A percentile compares a stretch with the other conserved stretches of the same genome.
Evolutionary conservation across 495 filamentous ascomycete genomes (phyloP).

Genomic region (Cercophora scortea): DNA sequence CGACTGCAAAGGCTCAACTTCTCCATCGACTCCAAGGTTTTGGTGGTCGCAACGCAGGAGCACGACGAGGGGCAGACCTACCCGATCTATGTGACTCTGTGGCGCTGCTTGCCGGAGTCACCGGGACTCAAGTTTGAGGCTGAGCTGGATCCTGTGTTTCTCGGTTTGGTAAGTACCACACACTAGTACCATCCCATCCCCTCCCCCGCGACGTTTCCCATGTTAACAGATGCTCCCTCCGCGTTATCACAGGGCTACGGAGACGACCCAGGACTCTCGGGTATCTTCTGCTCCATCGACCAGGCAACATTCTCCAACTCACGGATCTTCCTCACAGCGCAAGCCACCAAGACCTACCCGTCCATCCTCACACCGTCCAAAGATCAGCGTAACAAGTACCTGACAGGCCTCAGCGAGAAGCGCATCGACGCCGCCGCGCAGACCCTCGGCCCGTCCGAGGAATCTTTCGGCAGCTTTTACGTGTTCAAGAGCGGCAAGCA

Average conservation of each 20-base stretch:
- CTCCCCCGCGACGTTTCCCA: not conserved
- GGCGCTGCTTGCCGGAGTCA: not conserved
- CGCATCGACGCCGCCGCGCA: not conserved
- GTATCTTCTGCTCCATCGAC: not conserved
- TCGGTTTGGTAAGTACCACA: not conserved
- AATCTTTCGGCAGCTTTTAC: not conserved
- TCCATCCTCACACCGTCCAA: not conserved
- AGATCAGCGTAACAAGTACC: not conserved
- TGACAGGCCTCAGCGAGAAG: not conserved
- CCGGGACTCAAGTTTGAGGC: not conserved
- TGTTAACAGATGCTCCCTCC: not conserved
- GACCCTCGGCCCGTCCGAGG: not conserved
- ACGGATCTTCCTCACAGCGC: not conserved
- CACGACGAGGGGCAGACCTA: not conserved
- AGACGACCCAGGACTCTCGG: not conserved
- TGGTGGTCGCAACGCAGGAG: conserved; percentile 8
- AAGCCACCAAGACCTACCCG: not conserved
- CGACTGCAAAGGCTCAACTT: conserved; percentile 6
- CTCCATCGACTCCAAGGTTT: conserved; percentile 1
- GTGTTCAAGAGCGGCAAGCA: conserved; percentile 1
- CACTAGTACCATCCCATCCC: not conserved
- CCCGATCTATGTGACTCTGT: not conserved
- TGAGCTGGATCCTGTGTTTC: not conserved
- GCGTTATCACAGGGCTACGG: not conserved
- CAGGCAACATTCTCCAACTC: not conserved